Evolutionary conservation across 208 protist genomes (phyloP).

Genomic region (Trypanosoma avium): DNA sequence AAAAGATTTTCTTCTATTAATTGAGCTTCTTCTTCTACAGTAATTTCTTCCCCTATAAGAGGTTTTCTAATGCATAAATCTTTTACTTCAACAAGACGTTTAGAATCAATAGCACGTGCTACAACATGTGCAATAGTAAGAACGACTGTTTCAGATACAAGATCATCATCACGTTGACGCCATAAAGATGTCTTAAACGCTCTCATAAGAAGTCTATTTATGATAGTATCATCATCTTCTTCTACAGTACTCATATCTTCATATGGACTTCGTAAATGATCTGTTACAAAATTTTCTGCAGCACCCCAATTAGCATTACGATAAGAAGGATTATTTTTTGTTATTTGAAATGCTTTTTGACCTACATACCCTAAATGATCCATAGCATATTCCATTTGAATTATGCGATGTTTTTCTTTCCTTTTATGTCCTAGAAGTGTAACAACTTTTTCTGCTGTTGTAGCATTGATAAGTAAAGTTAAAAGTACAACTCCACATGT

Average conservation of each 20-base stretch:
- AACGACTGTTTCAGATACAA: constrained; percentile 71
- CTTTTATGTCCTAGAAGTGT: constrained; percentile 50
- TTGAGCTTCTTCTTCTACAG: constrained; percentile 12
- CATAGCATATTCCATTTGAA: constrained; percentile 66
- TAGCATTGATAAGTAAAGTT: constrained; percentile 72
- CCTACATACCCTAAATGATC: constrained; percentile 37
- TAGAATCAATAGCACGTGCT: constrained; percentile 19
- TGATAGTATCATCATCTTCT: constrained; percentile 45
- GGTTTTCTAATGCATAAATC: constrained; percentile 6
- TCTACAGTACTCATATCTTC: constrained; percentile 27
- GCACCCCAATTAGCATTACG: constrained; percentile 69
- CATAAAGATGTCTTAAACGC: constrained; percentile 70
- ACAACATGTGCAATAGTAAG: constrained; percentile 36
- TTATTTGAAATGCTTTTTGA: constrained; percentile 43
- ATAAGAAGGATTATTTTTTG: constrained; percentile 70
- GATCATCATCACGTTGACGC: constrained; percentile 66
- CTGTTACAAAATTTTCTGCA: constrained; percentile 53
- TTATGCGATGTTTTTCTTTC: constrained; percentile 56
- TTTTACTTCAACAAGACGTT: constrained; percentile 15
- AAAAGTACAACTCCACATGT: constrained; percentile 78
- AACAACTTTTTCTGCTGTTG: constrained; percentile 57
- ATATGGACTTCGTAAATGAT: constrained; percentile 53
- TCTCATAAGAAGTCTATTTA: constrained; percentile 76
- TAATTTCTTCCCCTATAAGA: neutral
- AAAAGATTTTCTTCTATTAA: constrained; percentile 33